Conservation (phyloP, 768 basidiomycete genomes). For the Lentinula guzmanii region DNA sequence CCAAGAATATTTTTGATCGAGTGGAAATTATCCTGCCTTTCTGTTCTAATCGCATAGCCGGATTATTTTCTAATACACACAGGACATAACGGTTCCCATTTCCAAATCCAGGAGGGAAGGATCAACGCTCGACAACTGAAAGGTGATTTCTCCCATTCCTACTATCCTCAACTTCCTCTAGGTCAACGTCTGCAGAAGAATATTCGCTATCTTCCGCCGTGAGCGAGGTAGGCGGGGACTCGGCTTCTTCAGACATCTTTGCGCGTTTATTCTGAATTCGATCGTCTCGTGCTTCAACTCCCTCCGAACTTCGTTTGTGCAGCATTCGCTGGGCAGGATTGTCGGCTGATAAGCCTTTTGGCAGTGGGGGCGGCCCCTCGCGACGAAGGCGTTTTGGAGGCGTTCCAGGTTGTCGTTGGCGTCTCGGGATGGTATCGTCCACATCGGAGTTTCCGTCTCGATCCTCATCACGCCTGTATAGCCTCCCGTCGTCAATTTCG, state of each 20-base stretch:
- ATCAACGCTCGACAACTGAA: not conserved
- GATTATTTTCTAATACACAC: not conserved
- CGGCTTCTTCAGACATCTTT: constrained; percentile 5
- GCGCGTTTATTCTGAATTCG: not conserved
- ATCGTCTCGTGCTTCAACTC: not conserved
- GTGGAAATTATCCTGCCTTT: not conserved
- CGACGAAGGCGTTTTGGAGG: constrained; percentile 4
- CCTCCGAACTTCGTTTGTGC: constrained; percentile 6
- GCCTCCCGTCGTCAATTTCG: constrained; percentile 1
- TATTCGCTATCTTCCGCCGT: constrained; percentile 6
- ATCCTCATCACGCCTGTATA: not conserved
- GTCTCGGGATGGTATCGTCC: not conserved
- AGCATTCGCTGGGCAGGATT: not conserved
- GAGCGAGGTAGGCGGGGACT: constrained; percentile 2
- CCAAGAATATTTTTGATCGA: not conserved
- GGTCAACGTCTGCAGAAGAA: not conserved
- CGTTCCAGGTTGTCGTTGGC: not conserved
- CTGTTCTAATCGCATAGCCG: not conserved
- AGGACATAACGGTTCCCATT: not conserved
- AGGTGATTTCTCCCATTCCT: not conserved
- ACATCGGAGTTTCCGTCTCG: not conserved
- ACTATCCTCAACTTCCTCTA: not conserved
- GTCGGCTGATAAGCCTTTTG: not conserved
- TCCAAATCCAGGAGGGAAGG: not conserved
- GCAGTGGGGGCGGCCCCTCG: not conserved